Conservation (phyloP, 1,284 basidiomycete species). For the Trichosporon sp. region DNA sequence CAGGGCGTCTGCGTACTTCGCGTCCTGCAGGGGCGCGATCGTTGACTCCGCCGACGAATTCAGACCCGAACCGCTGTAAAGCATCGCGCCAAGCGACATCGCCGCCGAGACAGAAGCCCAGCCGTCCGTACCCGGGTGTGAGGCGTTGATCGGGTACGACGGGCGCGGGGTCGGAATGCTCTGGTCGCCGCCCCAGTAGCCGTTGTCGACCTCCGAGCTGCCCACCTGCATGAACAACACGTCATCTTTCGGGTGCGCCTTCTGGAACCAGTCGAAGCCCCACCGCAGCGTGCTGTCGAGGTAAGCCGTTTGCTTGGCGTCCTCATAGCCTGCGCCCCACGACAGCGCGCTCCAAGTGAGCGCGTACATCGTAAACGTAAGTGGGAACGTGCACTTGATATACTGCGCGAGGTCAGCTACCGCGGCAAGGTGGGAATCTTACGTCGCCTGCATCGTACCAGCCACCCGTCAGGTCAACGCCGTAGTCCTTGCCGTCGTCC, state of each 20-base stretch:
- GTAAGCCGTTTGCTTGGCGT: slow-evolving; percentile 78
- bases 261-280: slow-evolving; percentile 78
- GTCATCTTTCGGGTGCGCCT: slow-evolving; percentile 72
- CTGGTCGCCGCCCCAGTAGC: slow-evolving; percentile 74
- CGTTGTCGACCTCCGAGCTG: slow-evolving; percentile 62
- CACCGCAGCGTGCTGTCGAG: slow-evolving; percentile 81
- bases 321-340: slow-evolving; percentile 74
- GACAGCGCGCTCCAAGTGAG: slow-evolving; percentile 82
- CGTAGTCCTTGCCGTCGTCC: slow-evolving; percentile 69
- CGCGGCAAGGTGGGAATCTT: slow-evolving; percentile 12
- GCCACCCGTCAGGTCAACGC: slow-evolving; percentile 73
- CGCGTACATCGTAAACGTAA: slow-evolving; percentile 73
- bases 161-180: slow-evolving; percentile 69
- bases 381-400: slow-evolving; percentile 76
- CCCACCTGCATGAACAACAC: slow-evolving; percentile 77
- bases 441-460: slow-evolving; percentile 76
- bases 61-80: slow-evolving; percentile 65
- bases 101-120: slow-evolving; percentile 77
- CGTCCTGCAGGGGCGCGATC: slow-evolving; percentile 64
- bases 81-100: slow-evolving; percentile 74
- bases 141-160: slow-evolving; percentile 70
- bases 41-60: slow-evolving; percentile 44
- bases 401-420: slow-evolving; percentile 50
- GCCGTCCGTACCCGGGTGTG: slow-evolving; percentile 78
- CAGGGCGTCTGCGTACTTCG: slow-evolving; percentile 65